Percentiles rank a stretch among this genome's conserved stretches.
Evolutionary conservation across 495 filamentous ascomycete species (phyloP).

Genomic region (Lepraria neglecta): DNA sequence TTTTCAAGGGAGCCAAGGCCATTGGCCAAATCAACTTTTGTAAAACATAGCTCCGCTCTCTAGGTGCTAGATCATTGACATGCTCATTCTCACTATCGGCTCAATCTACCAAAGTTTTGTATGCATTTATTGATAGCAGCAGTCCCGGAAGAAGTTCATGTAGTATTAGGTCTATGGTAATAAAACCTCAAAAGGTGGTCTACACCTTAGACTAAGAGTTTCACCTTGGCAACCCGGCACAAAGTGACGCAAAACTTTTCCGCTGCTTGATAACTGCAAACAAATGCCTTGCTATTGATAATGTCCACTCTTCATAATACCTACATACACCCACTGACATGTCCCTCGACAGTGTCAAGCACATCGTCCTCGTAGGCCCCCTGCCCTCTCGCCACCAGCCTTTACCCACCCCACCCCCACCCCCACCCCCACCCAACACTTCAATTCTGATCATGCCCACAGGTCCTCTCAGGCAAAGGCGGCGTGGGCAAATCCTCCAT

Average conservation of each 20-base stretch:
- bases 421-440: slow-evolving; percentile 38
- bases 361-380: slow-evolving; percentile 45
- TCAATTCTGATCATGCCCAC: slow-evolving; percentile 12
- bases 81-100: no score
- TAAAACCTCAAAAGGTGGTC: no score
- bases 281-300: not conserved
- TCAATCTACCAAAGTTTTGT: no score
- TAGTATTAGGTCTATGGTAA: no score
- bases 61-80: no score
- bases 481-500: slow-evolving; percentile 97
- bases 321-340: slow-evolving; percentile 26
- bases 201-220: no score
- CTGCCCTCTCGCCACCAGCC: slow-evolving; percentile 29
- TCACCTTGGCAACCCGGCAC: slow-evolving; percentile 11
- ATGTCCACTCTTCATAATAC: slow-evolving; percentile 2
- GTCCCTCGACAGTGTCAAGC: slow-evolving; percentile 48
- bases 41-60: no score
- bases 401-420: no score
- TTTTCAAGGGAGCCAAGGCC: no score
- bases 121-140: no score
- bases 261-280: slow-evolving; percentile 10
- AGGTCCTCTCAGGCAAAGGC: slow-evolving; percentile 94
- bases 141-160: no score
- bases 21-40: no score
- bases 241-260: slow-evolving; percentile 1